These are phyloP conservation scores for Buxus sempervirens DNA, from an alignment of 164 flowering plant genomes.

Conservation along the genomic window DNA sequence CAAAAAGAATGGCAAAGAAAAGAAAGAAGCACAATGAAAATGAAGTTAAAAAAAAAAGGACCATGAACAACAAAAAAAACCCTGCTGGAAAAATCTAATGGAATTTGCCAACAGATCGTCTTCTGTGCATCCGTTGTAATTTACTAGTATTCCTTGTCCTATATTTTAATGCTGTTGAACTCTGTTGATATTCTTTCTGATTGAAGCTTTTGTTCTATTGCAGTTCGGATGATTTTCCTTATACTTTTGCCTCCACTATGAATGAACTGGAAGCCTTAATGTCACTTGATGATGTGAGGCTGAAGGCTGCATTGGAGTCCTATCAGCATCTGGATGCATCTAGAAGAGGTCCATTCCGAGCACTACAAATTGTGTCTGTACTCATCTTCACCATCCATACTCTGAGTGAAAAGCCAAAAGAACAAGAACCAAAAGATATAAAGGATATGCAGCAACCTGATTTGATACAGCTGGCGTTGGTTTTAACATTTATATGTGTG, in stretches of 20 bases:
- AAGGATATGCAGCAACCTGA: conserved; percentile 25
- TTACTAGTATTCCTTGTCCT: neutral
- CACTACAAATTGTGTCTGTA: conserved; percentile 55
- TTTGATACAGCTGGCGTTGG: conserved; percentile 32
- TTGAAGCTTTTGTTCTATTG: conserved; percentile 15
- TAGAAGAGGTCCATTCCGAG: conserved; percentile 60
- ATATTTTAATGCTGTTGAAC: neutral
- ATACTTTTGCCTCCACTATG: conserved; percentile 43
- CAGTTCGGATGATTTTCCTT: conserved; percentile 64
- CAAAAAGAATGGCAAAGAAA: too few relatives aligned
- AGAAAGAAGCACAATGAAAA: too few relatives aligned
- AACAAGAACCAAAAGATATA: conserved; percentile 11
- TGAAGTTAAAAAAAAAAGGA: too few relatives aligned
- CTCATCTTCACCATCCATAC: conserved; percentile 50
- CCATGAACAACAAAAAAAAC: neutral
- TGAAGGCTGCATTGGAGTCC: conserved; percentile 45
- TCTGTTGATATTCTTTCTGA: neutral
- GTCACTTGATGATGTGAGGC: conserved; percentile 42
- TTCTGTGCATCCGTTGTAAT: neutral
- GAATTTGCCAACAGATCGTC: neutral
- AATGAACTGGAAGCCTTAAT: conserved; percentile 52
- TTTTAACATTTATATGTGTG: conserved; percentile 48
- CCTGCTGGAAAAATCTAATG: neutral
- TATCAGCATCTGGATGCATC: conserved; percentile 47
- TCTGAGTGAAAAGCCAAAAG: conserved; percentile 21